Base-by-base conservation (phyloP, 345 rosid species). In the Luvunga scandens region DNA sequence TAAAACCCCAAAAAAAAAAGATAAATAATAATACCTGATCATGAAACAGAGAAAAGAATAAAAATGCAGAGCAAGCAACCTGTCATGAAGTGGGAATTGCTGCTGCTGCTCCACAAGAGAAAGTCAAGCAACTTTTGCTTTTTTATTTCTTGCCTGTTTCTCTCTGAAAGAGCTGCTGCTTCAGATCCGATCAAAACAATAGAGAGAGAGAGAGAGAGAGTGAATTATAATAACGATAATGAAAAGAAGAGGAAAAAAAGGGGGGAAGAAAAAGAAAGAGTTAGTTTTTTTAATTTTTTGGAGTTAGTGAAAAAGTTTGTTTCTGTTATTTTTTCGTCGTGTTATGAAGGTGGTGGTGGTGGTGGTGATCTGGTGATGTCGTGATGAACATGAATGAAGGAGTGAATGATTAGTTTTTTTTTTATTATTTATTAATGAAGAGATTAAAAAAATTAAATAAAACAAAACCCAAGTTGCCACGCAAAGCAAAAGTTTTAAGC, bases 121-220 rank as follows among this genome's bases (percentile, higher is more conserved):
- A 70, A 82, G 85, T 63, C 76, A 85, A 76, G n/a, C 77, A 81
- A 78, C 87, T 83, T 84, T 78, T 71, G 70, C 68, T 77, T 65
- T 57, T 10, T 18, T 53, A 45, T 45, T 45, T 45, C 13, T 45
- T 3, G 4, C 50, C 14, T 13, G 18, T 45, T 45, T 45, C 50
- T 45, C 50, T 45, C 50, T 53, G 57, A 53, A 53, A 53, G 57
- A 16, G 60, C 42, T 57, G 60, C 42, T 53, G 45, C 66, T 62
- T 78, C 83, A 83, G 91, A 90, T 91, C 94, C 81, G 91, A 91
- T 87, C 91, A 75, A 69, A 83, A 69, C 85, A 83, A 78, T 77
- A 75, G 71, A 81, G 56, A 66, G 77, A 70, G 65, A 63, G 84
- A 48, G 34, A 77, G 75, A 30, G n/a, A 50, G 75, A 71, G 63